Evolutionary conservation across 2,329 filamentous ascomycete species (phyloP).

Genomic region (Monosporascus sp.): DNA sequence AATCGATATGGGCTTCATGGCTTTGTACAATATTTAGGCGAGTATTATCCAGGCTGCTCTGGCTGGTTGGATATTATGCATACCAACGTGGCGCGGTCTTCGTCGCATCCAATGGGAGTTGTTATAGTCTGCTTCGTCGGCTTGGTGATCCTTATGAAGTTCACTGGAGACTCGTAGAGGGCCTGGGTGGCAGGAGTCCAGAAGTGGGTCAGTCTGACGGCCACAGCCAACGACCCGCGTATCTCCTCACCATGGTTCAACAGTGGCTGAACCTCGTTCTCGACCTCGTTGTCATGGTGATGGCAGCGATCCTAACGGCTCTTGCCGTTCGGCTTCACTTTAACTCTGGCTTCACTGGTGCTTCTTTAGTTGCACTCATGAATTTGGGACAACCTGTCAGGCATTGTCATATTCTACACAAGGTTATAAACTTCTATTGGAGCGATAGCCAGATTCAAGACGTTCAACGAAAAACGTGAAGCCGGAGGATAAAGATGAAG

Average conservation of each 20-base stretch:
- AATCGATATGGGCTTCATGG: constrained; percentile 25
- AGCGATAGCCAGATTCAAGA: constrained; percentile 23
- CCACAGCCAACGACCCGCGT: constrained; percentile 42
- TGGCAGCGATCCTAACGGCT: constrained; percentile 16
- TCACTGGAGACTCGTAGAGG: constrained; percentile 14
- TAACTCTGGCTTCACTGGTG: constrained; percentile 20
- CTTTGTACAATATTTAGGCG: constrained; percentile 34
- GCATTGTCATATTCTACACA: constrained; percentile 23
- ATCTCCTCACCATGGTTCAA: constrained; percentile 45
- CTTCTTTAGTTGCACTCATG: constrained; percentile 27
- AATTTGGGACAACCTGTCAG: constrained; percentile 20
- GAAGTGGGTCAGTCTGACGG: constrained; percentile 23
- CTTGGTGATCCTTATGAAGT: constrained; percentile 20
- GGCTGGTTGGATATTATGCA: constrained; percentile 39
- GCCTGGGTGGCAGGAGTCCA: constrained; percentile 30
- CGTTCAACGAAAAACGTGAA: constrained; percentile 17
- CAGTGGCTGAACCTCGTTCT: constrained; percentile 21
- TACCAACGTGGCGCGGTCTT: constrained; percentile 40
- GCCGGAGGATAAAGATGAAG: constrained; percentile 15
- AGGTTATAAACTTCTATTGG: constrained; percentile 27
- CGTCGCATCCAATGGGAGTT: constrained; percentile 37
- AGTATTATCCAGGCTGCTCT: constrained; percentile 34
- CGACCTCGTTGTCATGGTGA: constrained; percentile 14
- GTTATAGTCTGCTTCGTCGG: constrained; percentile 21
- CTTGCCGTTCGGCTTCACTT: constrained; percentile 17